These are phyloP conservation scores for Rosa rugosa DNA, from an alignment of 306 rosid genomes.

Conservation along the genomic window DNA sequence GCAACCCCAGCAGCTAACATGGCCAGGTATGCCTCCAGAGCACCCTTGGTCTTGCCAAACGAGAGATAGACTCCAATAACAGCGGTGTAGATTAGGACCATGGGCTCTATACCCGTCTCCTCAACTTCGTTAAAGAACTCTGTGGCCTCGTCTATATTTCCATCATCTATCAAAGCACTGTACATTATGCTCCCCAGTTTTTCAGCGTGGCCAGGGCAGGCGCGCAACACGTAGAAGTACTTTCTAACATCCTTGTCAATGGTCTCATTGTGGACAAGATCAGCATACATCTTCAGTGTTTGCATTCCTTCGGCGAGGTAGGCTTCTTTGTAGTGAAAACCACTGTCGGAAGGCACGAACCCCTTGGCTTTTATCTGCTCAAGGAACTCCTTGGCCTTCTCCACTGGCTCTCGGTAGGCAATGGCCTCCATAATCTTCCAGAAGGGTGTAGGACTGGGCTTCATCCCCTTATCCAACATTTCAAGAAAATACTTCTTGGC, in stretches of 20 bases:
- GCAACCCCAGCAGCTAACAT: constrained; percentile 69
- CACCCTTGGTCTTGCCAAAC: constrained; percentile 56
- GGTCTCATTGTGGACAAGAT: not conserved
- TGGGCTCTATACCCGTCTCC: constrained; percentile 58
- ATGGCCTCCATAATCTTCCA: not conserved
- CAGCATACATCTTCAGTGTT: not conserved
- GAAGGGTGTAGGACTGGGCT: not conserved
- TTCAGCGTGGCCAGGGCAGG: no score
- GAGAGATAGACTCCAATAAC: constrained; percentile 56
- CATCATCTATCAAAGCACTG: not conserved
- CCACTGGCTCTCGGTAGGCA: not conserved
- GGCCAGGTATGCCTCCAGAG: constrained; percentile 53
- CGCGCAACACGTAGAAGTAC: no score
- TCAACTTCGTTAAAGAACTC: constrained; percentile 46
- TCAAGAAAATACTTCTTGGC: not conserved
- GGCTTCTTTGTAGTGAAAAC: not conserved
- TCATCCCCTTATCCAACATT: not conserved
- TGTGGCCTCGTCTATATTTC: constrained; percentile 38
- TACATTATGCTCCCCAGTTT: not conserved
- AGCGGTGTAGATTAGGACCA: constrained; percentile 61
- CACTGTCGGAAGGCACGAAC: no score
- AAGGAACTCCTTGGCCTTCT: not conserved
- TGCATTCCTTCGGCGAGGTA: not conserved
- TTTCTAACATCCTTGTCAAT: not conserved
- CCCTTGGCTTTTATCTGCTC: not conserved